Conservation (phyloP, 306 rosid genomes). For the Citrullus amarus region DNA sequence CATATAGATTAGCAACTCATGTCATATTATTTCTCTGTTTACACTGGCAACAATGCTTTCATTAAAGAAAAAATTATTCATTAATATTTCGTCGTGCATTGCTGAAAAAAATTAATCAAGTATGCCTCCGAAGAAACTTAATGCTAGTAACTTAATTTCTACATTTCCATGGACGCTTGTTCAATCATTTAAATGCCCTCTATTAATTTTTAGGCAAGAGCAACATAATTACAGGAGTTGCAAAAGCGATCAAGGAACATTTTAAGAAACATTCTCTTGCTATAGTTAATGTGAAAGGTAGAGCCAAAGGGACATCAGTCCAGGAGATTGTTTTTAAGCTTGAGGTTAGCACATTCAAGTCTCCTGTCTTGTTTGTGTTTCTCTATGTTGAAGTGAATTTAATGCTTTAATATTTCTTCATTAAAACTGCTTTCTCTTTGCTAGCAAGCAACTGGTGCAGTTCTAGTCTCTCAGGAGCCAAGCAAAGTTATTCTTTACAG, state of each 20-base stretch:
- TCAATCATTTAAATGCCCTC: not conserved
- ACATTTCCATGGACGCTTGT: not conserved
- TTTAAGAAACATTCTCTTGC: conserved; percentile 68
- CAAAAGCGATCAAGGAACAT: conserved; percentile 55
- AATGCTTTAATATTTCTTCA: not conserved
- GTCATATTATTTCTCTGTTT: not conserved
- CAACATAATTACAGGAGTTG: conserved; percentile 64
- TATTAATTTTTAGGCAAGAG: conserved; percentile 46
- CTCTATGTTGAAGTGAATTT: not conserved
- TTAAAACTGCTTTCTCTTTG: not conserved
- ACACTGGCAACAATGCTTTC: not conserved
- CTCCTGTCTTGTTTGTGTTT: conserved; percentile 2
- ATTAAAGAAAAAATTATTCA: not conserved
- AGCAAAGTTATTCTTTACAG: conserved; percentile 75
- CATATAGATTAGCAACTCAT: not conserved
- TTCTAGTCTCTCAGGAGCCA: conserved; percentile 83
- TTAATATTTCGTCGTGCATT: not conserved
- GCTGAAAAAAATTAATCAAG: not conserved
- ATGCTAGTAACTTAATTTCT: not conserved
- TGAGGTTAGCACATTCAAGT: conserved; percentile 42
- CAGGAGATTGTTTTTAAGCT: conserved; percentile 63
- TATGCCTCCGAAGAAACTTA: not conserved
- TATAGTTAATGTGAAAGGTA: conserved; percentile 68
- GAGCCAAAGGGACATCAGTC: conserved; percentile 90
- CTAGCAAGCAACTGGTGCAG: conserved; percentile 75